These are phyloP conservation scores for Plasmodium inui DNA, from an alignment of 169 alveolate genomes.

Conservation along the genomic window DNA sequence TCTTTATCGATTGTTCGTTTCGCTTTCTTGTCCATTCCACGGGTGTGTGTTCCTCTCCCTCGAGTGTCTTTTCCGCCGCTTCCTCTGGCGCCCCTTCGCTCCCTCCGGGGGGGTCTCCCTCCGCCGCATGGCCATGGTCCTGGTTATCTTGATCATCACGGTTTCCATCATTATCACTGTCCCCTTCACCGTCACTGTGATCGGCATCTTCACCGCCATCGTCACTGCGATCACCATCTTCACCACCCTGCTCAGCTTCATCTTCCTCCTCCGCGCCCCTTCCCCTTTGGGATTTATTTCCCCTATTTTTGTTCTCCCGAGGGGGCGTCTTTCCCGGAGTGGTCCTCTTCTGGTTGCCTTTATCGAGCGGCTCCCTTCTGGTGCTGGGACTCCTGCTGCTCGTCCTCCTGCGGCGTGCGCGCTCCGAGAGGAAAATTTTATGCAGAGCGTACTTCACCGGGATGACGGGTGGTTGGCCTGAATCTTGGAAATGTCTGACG, in stretches of 20 bases:
- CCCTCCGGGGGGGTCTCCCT: neutral
- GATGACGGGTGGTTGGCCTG: conserved; percentile 12
- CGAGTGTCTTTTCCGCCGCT: neutral
- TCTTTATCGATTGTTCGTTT: neutral
- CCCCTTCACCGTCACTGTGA: neutral
- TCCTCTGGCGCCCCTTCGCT: neutral
- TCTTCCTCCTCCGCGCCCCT: neutral
- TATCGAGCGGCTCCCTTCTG: neutral
- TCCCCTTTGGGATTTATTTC: neutral
- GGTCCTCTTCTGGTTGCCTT: neutral
- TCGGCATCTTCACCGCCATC: neutral
- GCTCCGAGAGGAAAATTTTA: conserved; percentile 35
- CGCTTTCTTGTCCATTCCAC: neutral
- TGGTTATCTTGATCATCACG: neutral
- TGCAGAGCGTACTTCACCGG: conserved; percentile 66
- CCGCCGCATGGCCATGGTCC: neutral
- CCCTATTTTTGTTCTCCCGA: neutral
- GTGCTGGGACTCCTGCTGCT: neutral
- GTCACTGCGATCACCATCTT: neutral
- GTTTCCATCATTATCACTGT: neutral
- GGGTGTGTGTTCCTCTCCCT: neutral
- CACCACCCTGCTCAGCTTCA: neutral
- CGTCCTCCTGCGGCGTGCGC: neutral
- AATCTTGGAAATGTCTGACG: neutral
- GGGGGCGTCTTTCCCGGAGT: neutral